Base-by-base conservation (phyloP, 1,284 basidiomycete species). In the Puccinia coronata region DNA sequence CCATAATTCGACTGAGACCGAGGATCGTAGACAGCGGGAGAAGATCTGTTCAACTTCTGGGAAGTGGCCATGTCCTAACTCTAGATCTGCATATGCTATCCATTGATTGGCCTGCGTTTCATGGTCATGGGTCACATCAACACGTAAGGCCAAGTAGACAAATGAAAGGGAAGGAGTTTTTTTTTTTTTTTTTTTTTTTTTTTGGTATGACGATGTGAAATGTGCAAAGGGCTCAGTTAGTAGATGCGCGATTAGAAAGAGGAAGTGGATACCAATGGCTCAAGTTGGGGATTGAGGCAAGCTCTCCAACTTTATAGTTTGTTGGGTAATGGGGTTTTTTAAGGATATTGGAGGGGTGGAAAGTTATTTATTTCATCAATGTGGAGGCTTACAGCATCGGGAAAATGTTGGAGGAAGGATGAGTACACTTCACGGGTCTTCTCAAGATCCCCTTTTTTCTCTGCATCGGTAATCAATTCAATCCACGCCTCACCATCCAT, bases 1-100 rank as follows among this genome's bases (percentile, higher is more conserved):
- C 92, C 93, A 95, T 0, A 96, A 88, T 82, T 95, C 93, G 82
- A 95, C 92, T 63, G 91, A 92, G 8, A 93, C 92, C 0, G 94
- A 94, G 0, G 90, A 90, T 85, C 91, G 91, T 83, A 96, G 87
- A 86, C 93, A 96, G 73, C 91, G 89, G 84, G 91, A 92, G 88
- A 96, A 96, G 28, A 94, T 87, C 23, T 89, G 88, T 87, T 93
- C 92, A 41, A 91, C 92, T 84, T 91, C 90, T 82, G 89, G 89
- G 86, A 92, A 92, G 31, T 90, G 88, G 28, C 88, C 87, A 36
- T 89, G 89, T 83, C 84, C 84, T 84, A 94, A 87, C 84, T 92
- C 93, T 84, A 95, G 92, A 81, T 90, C 91, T 85, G 95, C 90
- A 85, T 95, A 95, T 36, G 92, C 91, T 74, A 87, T 86, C 87